A percentile compares a stretch with the other conserved stretches of the same genome.
These are phyloP conservation scores for Pugionium cornutum DNA, from an alignment of 345 rosid genomes.

Conservation along the genomic window DNA sequence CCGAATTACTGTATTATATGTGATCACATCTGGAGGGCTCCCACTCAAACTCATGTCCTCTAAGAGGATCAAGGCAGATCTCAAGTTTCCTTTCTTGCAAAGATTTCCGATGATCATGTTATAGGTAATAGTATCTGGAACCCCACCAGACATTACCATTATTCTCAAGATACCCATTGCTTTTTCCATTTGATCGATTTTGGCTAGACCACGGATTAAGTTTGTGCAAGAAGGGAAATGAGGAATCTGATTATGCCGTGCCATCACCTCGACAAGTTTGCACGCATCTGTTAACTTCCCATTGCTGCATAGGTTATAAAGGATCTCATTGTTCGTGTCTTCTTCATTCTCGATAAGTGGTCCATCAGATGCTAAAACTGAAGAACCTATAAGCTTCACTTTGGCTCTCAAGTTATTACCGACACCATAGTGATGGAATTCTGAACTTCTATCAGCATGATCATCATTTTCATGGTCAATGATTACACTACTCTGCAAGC, in stretches of 20 bases:
- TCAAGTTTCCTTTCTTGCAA: constrained; percentile 60
- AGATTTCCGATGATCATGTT: constrained; percentile 75
- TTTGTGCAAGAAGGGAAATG: constrained; percentile 65
- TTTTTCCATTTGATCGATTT: constrained; percentile 54
- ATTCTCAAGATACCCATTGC: constrained; percentile 58
- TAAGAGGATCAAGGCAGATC: constrained; percentile 58
- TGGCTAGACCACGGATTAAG: constrained; percentile 67
- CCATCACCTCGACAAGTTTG: constrained; percentile 69
- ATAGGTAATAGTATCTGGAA: constrained; percentile 76
- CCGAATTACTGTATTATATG: constrained; percentile 72
- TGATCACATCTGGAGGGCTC: constrained; percentile 74
- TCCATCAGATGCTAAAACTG: constrained; percentile 43
- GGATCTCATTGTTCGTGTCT: constrained; percentile 65
- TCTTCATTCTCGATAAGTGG: constrained; percentile 53
- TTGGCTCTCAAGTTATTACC: constrained; percentile 39
- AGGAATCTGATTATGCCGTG: constrained; percentile 73
- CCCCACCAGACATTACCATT: constrained; percentile 85
- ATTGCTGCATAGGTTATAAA: constrained; percentile 53
- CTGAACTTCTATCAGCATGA: constrained; percentile 46
- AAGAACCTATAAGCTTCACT: constrained; percentile 32
- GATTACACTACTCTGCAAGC: constrained; percentile 44
- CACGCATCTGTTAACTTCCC: constrained; percentile 60
- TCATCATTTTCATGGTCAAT: constrained; percentile 39
- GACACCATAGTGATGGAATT: constrained; percentile 22
- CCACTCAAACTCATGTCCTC: constrained; percentile 82